Evolutionary conservation across 208 protist species (phyloP), one percentile per base, ranked within the genome.

Genomic region (Leishmania aethiopica): DNA sequence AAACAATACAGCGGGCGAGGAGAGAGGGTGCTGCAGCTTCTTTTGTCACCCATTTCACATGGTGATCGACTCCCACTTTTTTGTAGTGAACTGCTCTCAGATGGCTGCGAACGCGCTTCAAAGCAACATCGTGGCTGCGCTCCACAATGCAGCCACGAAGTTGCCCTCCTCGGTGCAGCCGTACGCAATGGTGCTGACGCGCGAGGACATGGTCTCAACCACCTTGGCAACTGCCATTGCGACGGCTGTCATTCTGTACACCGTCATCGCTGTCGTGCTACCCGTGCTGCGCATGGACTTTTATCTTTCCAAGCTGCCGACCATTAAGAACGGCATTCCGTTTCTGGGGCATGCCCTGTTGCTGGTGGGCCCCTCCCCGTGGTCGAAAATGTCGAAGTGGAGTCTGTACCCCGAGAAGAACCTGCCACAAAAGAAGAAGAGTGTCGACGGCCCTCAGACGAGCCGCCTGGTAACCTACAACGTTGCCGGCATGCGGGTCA

Each of bases 301-400:
- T 77, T 92, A 94, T 78, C 84, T 96, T 17, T 88, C 84, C 19
- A 86, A 93, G 78, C 72, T 96, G 77, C 93, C 93, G 1, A 93
- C 91, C 11, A 84, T 93, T 32, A 88, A 86, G 45, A 85, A 90
- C n/a, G 86, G 85, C 60, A 35, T 97, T 22, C 95, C 95, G 0
- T 51, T 96, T 66, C 83, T 97, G 15, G 95, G 95, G 8, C 93
- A 97, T 75, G 95, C 90, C 8, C 88, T 96, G n/a, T 67, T 84
- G 47, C 88, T 97, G 17, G 66, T 85, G 35, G 92, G 92, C 17
- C 85, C 93, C 8, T 87, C 88, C 28, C 95, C 95, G 55, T 95
- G 91, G 87, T 75, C 80, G 19, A 95, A 96, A 85, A 96, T 97
- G 95, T 87, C 89, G 47, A 76, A 77, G 25, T 97, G 95, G 93